Base-by-base conservation (phyloP, 306 rosid genomes). In the Delonix regia region DNA sequence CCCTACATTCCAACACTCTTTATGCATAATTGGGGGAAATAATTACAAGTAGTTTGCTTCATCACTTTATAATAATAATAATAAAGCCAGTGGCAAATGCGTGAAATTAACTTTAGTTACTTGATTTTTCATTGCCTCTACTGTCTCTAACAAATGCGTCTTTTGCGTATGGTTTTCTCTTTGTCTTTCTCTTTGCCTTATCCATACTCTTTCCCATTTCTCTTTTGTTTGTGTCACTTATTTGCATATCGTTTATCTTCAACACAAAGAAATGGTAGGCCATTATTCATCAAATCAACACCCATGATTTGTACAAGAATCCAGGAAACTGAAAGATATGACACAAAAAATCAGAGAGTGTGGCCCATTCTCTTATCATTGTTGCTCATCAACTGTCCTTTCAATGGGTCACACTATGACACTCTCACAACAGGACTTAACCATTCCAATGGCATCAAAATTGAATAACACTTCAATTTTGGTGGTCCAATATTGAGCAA, bases 401-500 rank as follows among this genome's bases (percentile, higher is more conserved):
- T 30, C 66, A 66, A 41, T 9, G 62, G 61, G 24, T 28, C 70
- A 12, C 24, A 3, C 6, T 4, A 0, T 33, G 47, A 51, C 4
- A 52, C 51, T 55, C 55, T 4, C 18, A 53, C 3, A 0, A 6
- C 19, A 14, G 7, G 25, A 9, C 41, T 64, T 52, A 33, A 56
- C 48, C 63, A 25, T 57, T 12, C 33, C 4, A 22, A 56, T 0
- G 14, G 16, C 69, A 27, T 42, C 47, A 27, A 14, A 42, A 11
- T 42, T 42, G 45, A 66, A 25, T 73, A 21, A 30, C 51, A 39
- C 75, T 30, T 19, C n/a, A n/a, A n/a, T 15, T 19, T 27, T 42
- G 44, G 75, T 71, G 84, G 83, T 30, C 82, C 84, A 82, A 25
- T 10, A 63, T 9, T 9, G 33, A 62, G 76, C 45, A 51, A 78